Percentiles rank a stretch among this genome's conserved stretches.
Evolutionary conservation across 306 rosid species (phyloP).

Genomic region (Cucurbita pepo): DNA sequence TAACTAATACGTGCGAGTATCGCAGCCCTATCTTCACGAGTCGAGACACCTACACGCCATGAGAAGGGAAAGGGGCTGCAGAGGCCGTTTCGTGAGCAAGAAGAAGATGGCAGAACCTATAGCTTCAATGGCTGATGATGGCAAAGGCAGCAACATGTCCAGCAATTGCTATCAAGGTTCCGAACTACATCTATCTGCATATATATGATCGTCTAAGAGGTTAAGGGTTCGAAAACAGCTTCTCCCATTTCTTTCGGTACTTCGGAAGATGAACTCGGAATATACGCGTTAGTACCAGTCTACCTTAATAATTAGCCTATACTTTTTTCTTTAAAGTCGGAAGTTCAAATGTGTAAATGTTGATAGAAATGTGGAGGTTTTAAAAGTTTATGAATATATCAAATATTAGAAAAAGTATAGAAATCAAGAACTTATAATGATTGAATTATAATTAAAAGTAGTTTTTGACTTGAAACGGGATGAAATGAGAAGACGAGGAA

Average conservation of each 20-base stretch:
- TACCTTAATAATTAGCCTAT: too few relatives aligned
- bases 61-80: conserved; percentile 33
- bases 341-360: too few relatives aligned
- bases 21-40: conserved; percentile 36
- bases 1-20: not conserved
- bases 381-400: too few relatives aligned
- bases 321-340: too few relatives aligned
- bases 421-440: too few relatives aligned
- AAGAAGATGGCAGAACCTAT: not conserved
- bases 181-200: not conserved
- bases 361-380: too few relatives aligned
- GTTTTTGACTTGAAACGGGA: too few relatives aligned
- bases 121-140: not conserved
- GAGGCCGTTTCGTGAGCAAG: conserved; percentile 28
- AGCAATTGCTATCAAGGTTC: not conserved
- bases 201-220: not conserved
- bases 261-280: not conserved
- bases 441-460: too few relatives aligned
- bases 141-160: not conserved
- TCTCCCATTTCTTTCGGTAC: not conserved
- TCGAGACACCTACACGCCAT: conserved; percentile 40
- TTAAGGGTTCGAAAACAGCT: not conserved
- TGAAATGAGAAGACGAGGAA: too few relatives aligned
- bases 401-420: too few relatives aligned
- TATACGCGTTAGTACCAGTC: too few relatives aligned